Percentiles rank a stretch among this genome's conserved stretches.
Conservation (phyloP, 192 early-diverging fungal genomes). For the Umbelopsis isabellina region DNA sequence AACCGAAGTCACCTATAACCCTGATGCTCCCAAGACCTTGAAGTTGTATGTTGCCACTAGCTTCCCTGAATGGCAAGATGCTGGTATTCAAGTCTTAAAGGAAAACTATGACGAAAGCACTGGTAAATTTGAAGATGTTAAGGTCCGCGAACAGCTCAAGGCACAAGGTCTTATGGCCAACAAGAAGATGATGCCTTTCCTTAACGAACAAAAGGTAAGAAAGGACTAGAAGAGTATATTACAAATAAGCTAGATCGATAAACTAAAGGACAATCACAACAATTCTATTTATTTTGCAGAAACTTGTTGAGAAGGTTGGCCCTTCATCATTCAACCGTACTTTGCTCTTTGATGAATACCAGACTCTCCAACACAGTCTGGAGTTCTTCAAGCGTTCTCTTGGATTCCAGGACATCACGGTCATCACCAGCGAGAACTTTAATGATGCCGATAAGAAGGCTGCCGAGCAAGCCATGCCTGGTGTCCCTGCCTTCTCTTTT, state of each 20-base stretch:
- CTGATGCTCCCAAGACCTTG: slow-evolving; percentile 66
- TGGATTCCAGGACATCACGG: slow-evolving; percentile 55
- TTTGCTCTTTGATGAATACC: slow-evolving; percentile 81
- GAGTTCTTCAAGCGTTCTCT: slow-evolving; percentile 63
- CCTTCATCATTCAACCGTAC: slow-evolving; percentile 77
- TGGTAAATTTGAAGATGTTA: slow-evolving; percentile 72
- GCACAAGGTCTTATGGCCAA: slow-evolving; percentile 83
- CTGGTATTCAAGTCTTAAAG: slow-evolving; percentile 55
- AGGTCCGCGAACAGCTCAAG: slow-evolving; percentile 68
- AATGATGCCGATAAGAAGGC: slow-evolving; percentile 53
- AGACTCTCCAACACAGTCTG: slow-evolving; percentile 56
- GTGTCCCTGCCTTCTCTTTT: slow-evolving; percentile 56
- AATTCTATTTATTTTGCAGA: slow-evolving; percentile 60
- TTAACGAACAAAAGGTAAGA: slow-evolving; percentile 61
- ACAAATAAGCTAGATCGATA: not conserved
- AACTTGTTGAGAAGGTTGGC: slow-evolving; percentile 71
- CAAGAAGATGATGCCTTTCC: slow-evolving; percentile 97
- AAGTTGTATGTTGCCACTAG: slow-evolving; percentile 78
- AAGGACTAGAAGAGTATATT: not conserved
- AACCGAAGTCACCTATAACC: slow-evolving; percentile 57
- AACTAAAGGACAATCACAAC: not conserved
- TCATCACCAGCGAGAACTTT: slow-evolving; percentile 54
- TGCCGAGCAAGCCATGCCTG: slow-evolving; percentile 59
- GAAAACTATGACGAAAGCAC: slow-evolving; percentile 58
- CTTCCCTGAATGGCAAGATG: slow-evolving; percentile 97